Percentiles rank a stretch among this genome's conserved stretches.
Evolutionary conservation across 176 grass and related monocot species (phyloP).

Genomic region (Coix lacrymajobi): DNA sequence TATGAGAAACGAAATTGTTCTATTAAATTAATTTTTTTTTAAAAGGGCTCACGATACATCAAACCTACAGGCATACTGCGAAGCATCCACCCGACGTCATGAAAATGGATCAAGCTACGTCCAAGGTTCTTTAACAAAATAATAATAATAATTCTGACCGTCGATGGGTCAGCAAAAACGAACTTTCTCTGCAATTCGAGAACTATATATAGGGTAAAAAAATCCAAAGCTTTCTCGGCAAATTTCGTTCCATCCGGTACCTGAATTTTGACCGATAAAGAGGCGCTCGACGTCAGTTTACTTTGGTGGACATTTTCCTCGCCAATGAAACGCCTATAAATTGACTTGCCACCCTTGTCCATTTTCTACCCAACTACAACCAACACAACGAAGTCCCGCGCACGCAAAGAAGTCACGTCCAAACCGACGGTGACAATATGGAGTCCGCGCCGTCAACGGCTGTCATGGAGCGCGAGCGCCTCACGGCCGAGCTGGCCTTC

Average conservation of each 20-base stretch:
- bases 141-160: too few species aligned
- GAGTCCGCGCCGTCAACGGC: constrained; percentile 16
- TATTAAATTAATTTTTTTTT: too few species aligned
- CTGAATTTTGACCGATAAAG: not conserved
- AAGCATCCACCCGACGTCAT: too few species aligned
- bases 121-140: not conserved
- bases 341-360: not conserved
- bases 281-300: not conserved
- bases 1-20: too few species aligned
- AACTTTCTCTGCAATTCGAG: not conserved
- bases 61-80: too few species aligned
- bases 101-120: too few species aligned
- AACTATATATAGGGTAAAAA: not conserved
- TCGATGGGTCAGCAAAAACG: too few species aligned
- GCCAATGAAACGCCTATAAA: constrained; percentile 1
- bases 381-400: not conserved
- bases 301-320: not conserved
- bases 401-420: constrained; percentile 4
- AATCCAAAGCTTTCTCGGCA: not conserved
- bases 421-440: not conserved
- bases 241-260: not conserved
- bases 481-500: constrained; percentile 61
- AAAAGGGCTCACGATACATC: too few species aligned
- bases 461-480: constrained; percentile 57
- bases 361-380: constrained; percentile 8